Evolutionary conservation across 495 filamentous ascomycete genomes (phyloP), one percentile per base, ranked within the genome.

Genomic region (Penicillium maclennaniae): DNA sequence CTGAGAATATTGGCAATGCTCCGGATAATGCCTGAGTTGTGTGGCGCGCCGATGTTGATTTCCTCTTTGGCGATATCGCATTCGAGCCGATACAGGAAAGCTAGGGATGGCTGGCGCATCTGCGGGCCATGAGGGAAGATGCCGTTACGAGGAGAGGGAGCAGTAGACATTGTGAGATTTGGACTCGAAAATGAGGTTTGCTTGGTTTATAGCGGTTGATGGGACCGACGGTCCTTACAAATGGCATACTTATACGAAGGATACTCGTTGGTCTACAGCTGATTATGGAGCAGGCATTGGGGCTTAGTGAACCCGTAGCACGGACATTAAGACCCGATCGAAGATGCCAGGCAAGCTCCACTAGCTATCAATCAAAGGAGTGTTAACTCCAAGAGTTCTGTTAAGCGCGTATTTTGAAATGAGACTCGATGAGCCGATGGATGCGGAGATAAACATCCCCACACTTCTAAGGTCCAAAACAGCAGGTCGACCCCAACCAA

Each of bases 1-100:
- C 62, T 54, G 7, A 53, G 42, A 9, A 70, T 61, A 26, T 66
- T 68, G 7, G 65, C 65, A 37, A 69, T 56, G 21, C 60, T 69
- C n/a, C 67, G 62, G 12, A 64, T 56, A 0, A 62, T 47, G 2
- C 58, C 62, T 3, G 60, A 45, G 21, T 57, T 53, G 42, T 67
- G 56, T 7, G 67, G 61, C 6, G 67, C 58, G 5, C 64, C 64
- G 15, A 69, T 19, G 25, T 64, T 43, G 26, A 68, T 56, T 5
- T 69, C 62, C 6, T 67, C 60, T 20, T 51, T 54, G 14, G 43
- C 47, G 26, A 64, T 69, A 15, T 58, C 53, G 38, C 60, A 66
- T 53, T 68, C 67, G 0, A 69, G 55, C 20, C 60, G 57, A 42
- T 67, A 66, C 10, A 69, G 54, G 42, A 58, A 67, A 8, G 51